Evolutionary conservation across 2,329 filamentous ascomycete species (phyloP), one percentile per base, ranked within the genome.

Genomic region (Venturia pyrina): DNA sequence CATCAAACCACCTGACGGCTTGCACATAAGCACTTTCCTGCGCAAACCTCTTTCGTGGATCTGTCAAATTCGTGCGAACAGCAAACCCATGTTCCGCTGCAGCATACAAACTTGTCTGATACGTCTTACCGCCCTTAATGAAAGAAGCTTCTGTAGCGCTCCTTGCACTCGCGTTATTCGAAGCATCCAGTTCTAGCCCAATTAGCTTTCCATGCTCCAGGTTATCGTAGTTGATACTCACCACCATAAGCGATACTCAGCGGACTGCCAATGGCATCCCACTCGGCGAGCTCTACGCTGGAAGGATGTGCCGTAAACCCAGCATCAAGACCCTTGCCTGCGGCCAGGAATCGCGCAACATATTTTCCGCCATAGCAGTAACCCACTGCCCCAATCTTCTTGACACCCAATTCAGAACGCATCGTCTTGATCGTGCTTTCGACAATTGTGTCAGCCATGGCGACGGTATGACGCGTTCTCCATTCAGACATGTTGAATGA

Each of bases 351-450:
- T 43, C 89, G 86, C 63, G 82, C 80, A 43, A 90, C 85, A 74
- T 89, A 92, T 84, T 89, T 90, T 66, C 82, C 89, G 44, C 89
- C 89, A 69, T 91, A 90, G 76, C 89, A 92, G 76, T 91, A 91
- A 0, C 89, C 89, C 0, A 87, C 83, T 15, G 80, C 83, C 1
- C 84, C 89, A 44, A 92, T 77, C 68, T 82, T 84, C 73, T 83
- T 85, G 57, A 83, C 70, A 5, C 72, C 72, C 64, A 91, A 73
- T 3, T 62, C 28, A 24, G n/a, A 15, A 34, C 46, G 37, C 43
- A 66, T 48, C 19, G 40, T 43, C 73, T 85, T 83, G 72, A 89
- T 82, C 62, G 79, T 79, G 56, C 75, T 73, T n/a, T 76, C 77
- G 65, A 85, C 75, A 65, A 83, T 78, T 7, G 78, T 75, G 65